These are phyloP conservation scores for Arxiozyma telluris DNA, from an alignment of 1,139 yeast species.

Conservation along the genomic window DNA sequence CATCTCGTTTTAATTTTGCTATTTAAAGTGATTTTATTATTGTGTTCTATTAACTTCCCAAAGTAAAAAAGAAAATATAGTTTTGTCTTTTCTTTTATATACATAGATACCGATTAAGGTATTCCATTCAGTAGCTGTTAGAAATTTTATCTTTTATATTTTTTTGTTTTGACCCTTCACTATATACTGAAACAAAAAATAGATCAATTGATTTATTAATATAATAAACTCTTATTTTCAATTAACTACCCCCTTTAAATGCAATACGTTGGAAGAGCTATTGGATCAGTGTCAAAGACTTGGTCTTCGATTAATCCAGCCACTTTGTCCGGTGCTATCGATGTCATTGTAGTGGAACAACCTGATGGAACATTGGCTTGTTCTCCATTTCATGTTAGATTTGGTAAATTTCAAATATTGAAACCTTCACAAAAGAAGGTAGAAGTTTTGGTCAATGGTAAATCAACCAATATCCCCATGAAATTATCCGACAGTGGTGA, in stretches of 20 bases:
- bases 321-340: constrained; percentile 93
- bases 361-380: constrained; percentile 76
- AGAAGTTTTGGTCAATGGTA: constrained; percentile 77
- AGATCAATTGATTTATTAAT: neutral
- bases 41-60: neutral
- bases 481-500: constrained; percentile 97
- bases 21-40: neutral
- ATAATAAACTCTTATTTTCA: neutral
- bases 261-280: constrained; percentile 96
- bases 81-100: no score
- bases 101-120: no score
- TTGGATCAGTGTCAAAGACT: constrained; percentile 89
- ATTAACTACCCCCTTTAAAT: constrained; percentile 33
- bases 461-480: constrained; percentile 81
- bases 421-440: constrained; percentile 97
- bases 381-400: constrained; percentile 93
- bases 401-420: constrained; percentile 85
- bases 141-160: no score
- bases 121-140: no score
- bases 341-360: constrained; percentile 91
- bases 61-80: neutral
- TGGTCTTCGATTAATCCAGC: constrained; percentile 98
- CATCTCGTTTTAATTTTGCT: neutral
- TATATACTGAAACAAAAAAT: no score
- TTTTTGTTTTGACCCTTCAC: no score